Base-by-base conservation (phyloP, 164 flowering plant genomes). In the Magnolia officinalis region DNA sequence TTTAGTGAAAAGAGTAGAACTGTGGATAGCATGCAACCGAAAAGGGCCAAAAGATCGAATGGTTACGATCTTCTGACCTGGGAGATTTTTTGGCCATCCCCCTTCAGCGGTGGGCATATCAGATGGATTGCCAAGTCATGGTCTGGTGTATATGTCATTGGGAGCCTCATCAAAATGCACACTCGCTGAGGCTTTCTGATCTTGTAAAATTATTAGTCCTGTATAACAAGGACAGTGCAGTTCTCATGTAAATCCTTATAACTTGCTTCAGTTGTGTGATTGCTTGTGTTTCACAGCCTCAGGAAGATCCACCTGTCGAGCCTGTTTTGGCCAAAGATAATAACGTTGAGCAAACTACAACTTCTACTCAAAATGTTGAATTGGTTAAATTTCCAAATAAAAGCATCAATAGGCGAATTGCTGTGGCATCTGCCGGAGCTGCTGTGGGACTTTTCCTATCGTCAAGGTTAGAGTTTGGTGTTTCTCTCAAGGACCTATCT, bases 401-500 rank as follows among this genome's bases (percentile, higher is more conserved):
- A 80, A 74, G 26, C 20, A 73, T 88, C 61, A 93, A 88, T 75
- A 87, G 78, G 74, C 75, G 76, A 76, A 75, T 95, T 68, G 98
- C 98, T 13, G 50, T 86, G 68, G 87, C 78, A 72, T 90, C 98
- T 20, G 65, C 83, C 3, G 78, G 89, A 77, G 93, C 79, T n/a
- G 97, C 97, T 0, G 77, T 90, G 11, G 98, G 92, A 50, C 85
- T 95, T 55, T 95, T 91, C 86, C 75, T 87, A 31, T 87, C 90
- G 1, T 1, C 82, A 18, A 80, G 95, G 73, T 79, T 93, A 51
- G 98, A 95, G 78, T 88, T 95, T 75, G 98, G 98, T 77, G 88
- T 91, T 83, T 93, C 98, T 72, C 83, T 95, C 85, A 89, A 88
- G 84, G 98, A 95, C 83, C 80, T 95, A 5, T 76, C 98, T 68